Conservation (phyloP, 129 eudicot genomes). For the Saposhnikovia divaricata region DNA sequence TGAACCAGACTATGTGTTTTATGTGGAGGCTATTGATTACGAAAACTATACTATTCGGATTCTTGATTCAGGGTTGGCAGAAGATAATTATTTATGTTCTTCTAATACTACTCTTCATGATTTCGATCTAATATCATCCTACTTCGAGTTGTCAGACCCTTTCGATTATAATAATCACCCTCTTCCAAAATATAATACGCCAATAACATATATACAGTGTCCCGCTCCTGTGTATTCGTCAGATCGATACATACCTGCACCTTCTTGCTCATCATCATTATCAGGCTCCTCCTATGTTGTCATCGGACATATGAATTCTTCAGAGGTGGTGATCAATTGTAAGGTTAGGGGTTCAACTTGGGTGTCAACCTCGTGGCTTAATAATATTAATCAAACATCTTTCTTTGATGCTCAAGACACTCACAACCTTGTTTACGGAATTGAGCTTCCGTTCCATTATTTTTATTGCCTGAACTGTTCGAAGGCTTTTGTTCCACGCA, state of each 20-base stretch:
- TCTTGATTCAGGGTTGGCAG: neutral
- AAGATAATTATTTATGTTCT: neutral
- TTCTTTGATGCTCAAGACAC: neutral
- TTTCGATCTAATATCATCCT: too few relatives aligned
- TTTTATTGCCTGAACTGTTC: neutral
- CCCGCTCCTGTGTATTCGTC: neutral
- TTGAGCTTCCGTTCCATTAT: neutral
- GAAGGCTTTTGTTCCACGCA: too few relatives aligned
- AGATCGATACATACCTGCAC: neutral
- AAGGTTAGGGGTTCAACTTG: neutral
- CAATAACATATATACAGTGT: neutral
- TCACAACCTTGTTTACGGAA: neutral
- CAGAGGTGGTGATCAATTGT: neutral
- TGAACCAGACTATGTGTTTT: too few relatives aligned
- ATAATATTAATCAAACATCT: neutral
- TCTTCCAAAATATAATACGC: neutral
- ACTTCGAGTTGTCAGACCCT: too few relatives aligned
- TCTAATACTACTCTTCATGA: neutral
- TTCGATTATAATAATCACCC: too few relatives aligned
- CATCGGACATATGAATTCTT: neutral
- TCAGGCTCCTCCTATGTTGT: neutral
- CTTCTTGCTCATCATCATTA: slow-evolving; percentile 3
- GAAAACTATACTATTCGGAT: neutral
- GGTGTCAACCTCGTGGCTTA: neutral
- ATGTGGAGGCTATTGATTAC: neutral